Evolutionary conservation across 148 eudicot species (phyloP).

Genomic region (Amaranthus hypochondriacus): DNA sequence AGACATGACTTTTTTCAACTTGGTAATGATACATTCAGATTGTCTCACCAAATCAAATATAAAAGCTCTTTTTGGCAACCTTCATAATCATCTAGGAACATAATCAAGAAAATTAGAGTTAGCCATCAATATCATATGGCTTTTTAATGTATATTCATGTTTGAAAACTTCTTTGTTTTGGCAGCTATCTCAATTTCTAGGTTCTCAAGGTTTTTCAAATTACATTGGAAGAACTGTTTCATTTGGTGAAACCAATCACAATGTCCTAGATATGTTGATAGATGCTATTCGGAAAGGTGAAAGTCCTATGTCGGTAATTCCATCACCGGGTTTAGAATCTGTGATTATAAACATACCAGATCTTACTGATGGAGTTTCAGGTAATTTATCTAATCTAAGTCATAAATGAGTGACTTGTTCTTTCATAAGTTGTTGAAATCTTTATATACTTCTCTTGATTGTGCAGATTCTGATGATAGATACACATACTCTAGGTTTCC

Average conservation of each 20-base stretch:
- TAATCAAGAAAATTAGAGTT: too few species aligned
- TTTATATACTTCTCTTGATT: not conserved
- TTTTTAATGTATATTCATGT: not conserved
- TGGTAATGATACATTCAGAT: too few species aligned
- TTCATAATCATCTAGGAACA: too few species aligned
- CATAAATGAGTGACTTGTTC: not conserved
- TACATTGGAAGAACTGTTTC: constrained; percentile 75
- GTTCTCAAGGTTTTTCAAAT: constrained; percentile 82
- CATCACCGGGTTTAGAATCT: constrained; percentile 42
- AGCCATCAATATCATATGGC: too few species aligned
- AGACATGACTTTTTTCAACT: too few species aligned
- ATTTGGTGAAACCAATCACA: constrained; percentile 51
- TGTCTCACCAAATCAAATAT: too few species aligned
- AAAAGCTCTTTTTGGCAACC: too few species aligned
- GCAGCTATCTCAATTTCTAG: constrained; percentile 75
- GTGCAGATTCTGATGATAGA: constrained; percentile 59
- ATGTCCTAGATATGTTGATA: constrained; percentile 86
- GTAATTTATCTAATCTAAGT: constrained; percentile 26
- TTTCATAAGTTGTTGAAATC: not conserved
- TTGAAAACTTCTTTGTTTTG: constrained; percentile 17
- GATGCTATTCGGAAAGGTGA: constrained; percentile 79
- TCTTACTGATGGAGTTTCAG: constrained; percentile 51
- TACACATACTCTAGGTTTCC: constrained; percentile 77
- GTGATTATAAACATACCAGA: constrained; percentile 77
- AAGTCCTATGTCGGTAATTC: constrained; percentile 64